Evolutionary conservation across 495 filamentous ascomycete species (phyloP), one percentile per base, ranked within the genome.

Genomic region (Daldinia decipiens): DNA sequence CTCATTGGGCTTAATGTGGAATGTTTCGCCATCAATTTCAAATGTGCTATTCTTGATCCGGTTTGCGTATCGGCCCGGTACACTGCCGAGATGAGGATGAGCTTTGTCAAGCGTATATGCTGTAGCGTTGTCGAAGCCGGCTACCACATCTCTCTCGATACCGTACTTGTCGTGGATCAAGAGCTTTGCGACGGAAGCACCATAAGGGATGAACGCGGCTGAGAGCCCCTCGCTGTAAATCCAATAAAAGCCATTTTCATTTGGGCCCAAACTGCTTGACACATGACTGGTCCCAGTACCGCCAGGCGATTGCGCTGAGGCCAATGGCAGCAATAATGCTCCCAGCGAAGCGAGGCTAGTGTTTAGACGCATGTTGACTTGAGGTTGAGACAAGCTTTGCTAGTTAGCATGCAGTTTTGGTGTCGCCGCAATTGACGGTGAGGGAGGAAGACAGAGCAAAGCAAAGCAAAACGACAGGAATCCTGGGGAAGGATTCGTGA

Each of bases 31-130:
- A 56, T 92, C 90, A 65, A 95, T 85, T 64, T 83, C 84, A 74
- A 95, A 97, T 8, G 87, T 91, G 68, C 88, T 89, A 78, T 95
- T 95, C 84, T 91, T 92, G 80, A 95, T 97, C 34, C 91, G 89
- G 79, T 97, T 95, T 45, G 92, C 92, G 74, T 94, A 95, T 17
- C 92, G 90, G 38, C 92, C 92, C 5, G 89, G 90, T n/a, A 93
- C 86, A 6, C 89, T 83, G 45, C 92, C 92, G 65, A 92, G 90
- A 82, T 90, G 92, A 54, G 91, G 91, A 79, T 92, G 91, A 57
- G 87, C 83, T 39, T 78, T 79, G 71, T 94, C 91, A 36, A 87
- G 79, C 7, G 82, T 74, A 76, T 95, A 97, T 59, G 90, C 83
- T 39, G 78, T 87, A 24, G 91, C 90, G 72, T 94, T 91, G 76